Conservation (phyloP, 768 basidiomycete species). For the Omphalotus guepiniiformis region DNA sequence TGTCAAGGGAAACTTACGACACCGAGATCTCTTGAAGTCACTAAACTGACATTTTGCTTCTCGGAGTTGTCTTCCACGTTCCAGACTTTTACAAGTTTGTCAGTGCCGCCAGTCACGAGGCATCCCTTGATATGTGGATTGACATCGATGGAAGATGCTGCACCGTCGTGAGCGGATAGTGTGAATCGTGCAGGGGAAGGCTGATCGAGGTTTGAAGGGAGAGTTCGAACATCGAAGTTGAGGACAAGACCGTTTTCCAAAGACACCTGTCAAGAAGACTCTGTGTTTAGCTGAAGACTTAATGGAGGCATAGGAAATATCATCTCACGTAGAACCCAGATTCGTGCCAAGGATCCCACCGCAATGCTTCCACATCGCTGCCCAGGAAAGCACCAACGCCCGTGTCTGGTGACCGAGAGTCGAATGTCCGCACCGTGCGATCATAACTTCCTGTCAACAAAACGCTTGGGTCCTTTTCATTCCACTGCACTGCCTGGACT, state of each 20-base stretch:
- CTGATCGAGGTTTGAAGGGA: conserved; percentile 62
- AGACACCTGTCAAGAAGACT: conserved; percentile 59
- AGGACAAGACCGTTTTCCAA: conserved; percentile 93
- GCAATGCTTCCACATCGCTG: conserved; percentile 88
- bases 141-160: conserved; percentile 84
- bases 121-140: conserved; percentile 89
- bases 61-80: conserved; percentile 66
- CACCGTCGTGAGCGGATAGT: conserved; percentile 89
- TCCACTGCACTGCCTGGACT: conserved; percentile 97
- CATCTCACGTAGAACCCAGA: conserved; percentile 77
- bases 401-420: conserved; percentile 76
- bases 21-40: conserved; percentile 84
- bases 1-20: conserved; percentile 52
- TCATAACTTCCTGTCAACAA: conserved; percentile 93
- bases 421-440: conserved; percentile 91
- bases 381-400: conserved; percentile 85
- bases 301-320: background rate
- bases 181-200: conserved; percentile 80
- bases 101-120: conserved; percentile 89
- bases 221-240: conserved; percentile 84
- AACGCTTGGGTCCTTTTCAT: conserved; percentile 81
- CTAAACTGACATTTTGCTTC: conserved; percentile 76
- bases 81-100: conserved; percentile 97
- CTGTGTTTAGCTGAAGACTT: background rate
- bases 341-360: conserved; percentile 96